Evolutionary conservation across 805 yeast genomes (phyloP).

Genomic region (Pichia paraexigua): DNA sequence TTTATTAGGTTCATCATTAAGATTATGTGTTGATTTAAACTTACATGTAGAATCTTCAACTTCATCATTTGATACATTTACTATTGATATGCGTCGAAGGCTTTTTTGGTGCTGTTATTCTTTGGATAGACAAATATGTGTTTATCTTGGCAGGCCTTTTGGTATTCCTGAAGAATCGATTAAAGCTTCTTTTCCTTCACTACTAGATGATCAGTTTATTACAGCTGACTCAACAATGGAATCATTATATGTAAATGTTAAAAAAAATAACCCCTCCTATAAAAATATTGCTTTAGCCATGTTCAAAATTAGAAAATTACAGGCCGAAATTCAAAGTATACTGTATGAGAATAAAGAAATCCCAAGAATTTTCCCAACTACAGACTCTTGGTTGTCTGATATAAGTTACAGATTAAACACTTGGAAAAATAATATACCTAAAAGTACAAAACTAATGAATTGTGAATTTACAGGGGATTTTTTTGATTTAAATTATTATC

Average conservation of each 20-base stretch:
- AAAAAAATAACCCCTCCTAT: conserved; percentile 39
- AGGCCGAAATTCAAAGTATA: conserved; percentile 66
- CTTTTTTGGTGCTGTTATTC: conserved; percentile 88
- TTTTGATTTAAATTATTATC: conserved; percentile 69
- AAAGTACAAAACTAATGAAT: conserved; percentile 50
- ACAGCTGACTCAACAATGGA: conserved; percentile 5
- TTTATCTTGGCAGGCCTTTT: conserved; percentile 80
- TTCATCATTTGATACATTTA: conserved; percentile 41
- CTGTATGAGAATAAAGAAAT: conserved; percentile 65
- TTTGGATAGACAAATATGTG: conserved; percentile 77
- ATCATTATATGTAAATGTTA: neutral
- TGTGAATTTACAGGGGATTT: conserved; percentile 67
- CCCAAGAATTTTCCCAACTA: conserved; percentile 49
- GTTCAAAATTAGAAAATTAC: conserved; percentile 63
- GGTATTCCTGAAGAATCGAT: conserved; percentile 81
- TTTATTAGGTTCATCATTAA: conserved; percentile 67
- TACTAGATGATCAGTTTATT: conserved; percentile 65
- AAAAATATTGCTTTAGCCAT: conserved; percentile 61
- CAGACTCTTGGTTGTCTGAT: conserved; percentile 57
- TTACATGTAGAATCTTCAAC: conserved; percentile 56
- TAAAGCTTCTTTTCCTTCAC: conserved; percentile 62
- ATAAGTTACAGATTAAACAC: conserved; percentile 43
- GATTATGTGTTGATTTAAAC: conserved; percentile 79
- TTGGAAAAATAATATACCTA: conserved; percentile 58
- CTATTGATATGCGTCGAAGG: conserved; percentile 62